phyloP scores from a whole-genome alignment of 306 rosid species.

The Luffa aegyptiaca region DNA sequence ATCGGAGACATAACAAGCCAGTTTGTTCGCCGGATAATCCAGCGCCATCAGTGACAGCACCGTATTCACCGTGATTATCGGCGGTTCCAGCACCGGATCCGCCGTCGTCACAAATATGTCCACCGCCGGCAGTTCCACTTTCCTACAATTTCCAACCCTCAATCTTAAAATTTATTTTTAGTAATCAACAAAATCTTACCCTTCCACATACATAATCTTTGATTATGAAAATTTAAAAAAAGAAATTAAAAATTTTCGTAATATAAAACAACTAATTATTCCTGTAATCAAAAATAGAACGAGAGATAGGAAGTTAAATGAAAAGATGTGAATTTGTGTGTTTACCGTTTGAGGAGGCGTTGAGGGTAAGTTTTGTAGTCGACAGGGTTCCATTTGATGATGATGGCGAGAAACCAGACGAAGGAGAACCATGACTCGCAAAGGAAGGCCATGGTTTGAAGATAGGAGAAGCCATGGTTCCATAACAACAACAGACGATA shows the following conservation, averaged over 20 bases:
- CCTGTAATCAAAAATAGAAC: no score
- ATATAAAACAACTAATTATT: no score
- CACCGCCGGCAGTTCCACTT: constrained; percentile 42
- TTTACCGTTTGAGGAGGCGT: constrained; percentile 33
- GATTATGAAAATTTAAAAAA: no score
- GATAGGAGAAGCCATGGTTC: constrained; percentile 24
- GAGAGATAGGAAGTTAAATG: no score
- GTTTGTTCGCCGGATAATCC: constrained; percentile 59
- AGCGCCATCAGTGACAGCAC: constrained; percentile 59
- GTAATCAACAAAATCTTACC: no score
- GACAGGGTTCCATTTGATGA: constrained; percentile 43
- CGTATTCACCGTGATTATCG: constrained; percentile 52
- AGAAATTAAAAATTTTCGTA: no score
- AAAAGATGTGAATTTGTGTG: background rate
- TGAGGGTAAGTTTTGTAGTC: constrained; percentile 24
- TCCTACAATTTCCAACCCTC: constrained; percentile 16
- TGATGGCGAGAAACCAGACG: constrained; percentile 23
- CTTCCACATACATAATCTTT: no score
- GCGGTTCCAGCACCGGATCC: constrained; percentile 54
- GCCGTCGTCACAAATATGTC: constrained; percentile 75
- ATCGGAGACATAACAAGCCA: constrained; percentile 76
- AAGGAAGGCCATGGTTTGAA: constrained; percentile 33
- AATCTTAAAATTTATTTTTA: no score
- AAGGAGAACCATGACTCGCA: constrained; percentile 58
- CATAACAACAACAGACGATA: constrained; percentile 21